Evolutionary conservation across 768 basidiomycete genomes (phyloP).

Genomic region (Trametes coccinea): DNA sequence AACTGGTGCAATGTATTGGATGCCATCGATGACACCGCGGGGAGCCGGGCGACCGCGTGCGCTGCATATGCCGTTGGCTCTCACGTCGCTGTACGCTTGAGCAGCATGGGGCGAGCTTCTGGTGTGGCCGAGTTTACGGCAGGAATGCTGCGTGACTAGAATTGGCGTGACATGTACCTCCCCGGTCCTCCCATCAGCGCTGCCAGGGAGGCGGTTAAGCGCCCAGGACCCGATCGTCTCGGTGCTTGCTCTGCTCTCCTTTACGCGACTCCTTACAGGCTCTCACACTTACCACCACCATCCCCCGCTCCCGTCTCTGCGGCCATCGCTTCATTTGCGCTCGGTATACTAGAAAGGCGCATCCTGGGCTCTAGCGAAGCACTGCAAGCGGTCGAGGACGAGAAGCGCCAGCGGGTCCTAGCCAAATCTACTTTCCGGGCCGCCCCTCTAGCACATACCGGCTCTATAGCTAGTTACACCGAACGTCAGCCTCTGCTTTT

Average conservation of each 20-base stretch:
- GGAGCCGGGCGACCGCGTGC: background rate
- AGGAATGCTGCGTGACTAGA: background rate
- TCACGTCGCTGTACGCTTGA: background rate
- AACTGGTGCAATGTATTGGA: background rate
- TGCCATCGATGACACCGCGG: background rate
- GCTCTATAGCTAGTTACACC: background rate
- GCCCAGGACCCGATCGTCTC: background rate
- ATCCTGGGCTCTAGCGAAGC: too few relatives aligned
- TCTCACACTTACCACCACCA: conserved; percentile 7
- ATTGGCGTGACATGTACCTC: conserved; percentile 17
- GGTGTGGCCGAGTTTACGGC: background rate
- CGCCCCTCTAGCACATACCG: background rate
- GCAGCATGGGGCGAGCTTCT: background rate
- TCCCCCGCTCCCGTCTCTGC: background rate
- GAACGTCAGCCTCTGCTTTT: background rate
- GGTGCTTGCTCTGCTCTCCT: background rate
- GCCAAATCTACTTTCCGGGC: background rate
- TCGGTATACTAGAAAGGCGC: background rate
- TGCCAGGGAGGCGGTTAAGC: background rate
- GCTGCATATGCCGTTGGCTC: conserved; percentile 5
- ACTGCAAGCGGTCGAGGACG: background rate
- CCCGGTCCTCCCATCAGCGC: conserved; percentile 6
- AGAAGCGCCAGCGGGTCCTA: background rate
- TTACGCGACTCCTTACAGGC: conserved; percentile 3
- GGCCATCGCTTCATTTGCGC: background rate